Base-by-base conservation (phyloP, 805 yeast species). In the Candida cerambycidarum region DNA sequence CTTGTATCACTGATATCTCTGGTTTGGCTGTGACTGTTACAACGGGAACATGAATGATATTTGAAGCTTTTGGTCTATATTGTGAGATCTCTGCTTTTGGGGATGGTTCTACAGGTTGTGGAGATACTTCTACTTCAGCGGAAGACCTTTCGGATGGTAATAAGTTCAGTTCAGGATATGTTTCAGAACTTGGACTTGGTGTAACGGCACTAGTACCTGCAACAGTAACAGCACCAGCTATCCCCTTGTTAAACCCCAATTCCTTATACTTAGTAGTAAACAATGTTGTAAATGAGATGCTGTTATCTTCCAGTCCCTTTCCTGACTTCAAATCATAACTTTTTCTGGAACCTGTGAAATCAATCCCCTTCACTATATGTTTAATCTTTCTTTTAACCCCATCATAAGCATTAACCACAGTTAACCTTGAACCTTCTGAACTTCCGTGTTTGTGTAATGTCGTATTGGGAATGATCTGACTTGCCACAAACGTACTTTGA, bases 11-110 rank as follows among this genome's bases (percentile, higher is more conserved):
- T 18, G 39, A n/a, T n/a, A 17, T 15, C 12, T 35, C 32, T 13
- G 44, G 44, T 25, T 36, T 35, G 3, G 35, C 44, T n/a, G 44
- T 41, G 10, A 41, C 21, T 15, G 44, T 41, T 4, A 41, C 23
- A 5, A 41, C 40, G 3, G 44, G 44, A 13, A 41, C 37, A 9
- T 32, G 19, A 23, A 41, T 8, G 3, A 41, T 17, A 7, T 17
- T 35, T 15, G 44, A 14, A 16, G 44, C 37, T 30, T 29, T 41
- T 12, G 40, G 44, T 23, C 44, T 29, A 17, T 41, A 41, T 18
- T 15, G 24, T n/a, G n/a, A n/a, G n/a, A n/a, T n/a, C n/a, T n/a
- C n/a, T n/a, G n/a, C n/a, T n/a, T n/a, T n/a, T n/a, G n/a, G n/a
- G n/a, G n/a, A n/a, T n/a, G n/a, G n/a, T n/a, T n/a, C n/a, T n/a